These are phyloP conservation scores for Beauveria australis DNA, from an alignment of 2,329 filamentous ascomycete species.

Conservation along the genomic window DNA sequence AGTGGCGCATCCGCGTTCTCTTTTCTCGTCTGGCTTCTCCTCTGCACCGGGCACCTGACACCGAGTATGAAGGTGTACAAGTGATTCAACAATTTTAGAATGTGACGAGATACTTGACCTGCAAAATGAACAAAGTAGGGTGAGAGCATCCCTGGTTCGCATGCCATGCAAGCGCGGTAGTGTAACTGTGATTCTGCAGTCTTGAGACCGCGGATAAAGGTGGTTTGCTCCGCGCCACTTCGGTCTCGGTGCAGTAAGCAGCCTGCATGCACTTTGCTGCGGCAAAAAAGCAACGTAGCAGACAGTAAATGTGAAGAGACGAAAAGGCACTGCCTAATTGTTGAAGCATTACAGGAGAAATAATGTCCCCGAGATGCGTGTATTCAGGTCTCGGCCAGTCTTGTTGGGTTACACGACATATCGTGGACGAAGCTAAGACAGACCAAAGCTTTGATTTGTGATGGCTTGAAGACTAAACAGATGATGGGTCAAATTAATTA, in stretches of 20 bases:
- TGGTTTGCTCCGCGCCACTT: background rate
- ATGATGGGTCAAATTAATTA: background rate
- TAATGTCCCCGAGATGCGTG: background rate
- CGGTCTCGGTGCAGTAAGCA: background rate
- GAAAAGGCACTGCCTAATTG: background rate
- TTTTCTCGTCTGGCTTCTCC: background rate
- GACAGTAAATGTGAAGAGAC: background rate
- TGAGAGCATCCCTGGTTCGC: background rate
- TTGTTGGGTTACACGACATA: background rate
- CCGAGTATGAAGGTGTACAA: too few species aligned
- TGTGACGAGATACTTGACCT: too few species aligned
- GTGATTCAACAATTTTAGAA: too few species aligned
- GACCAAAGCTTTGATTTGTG: background rate
- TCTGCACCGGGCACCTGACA: background rate
- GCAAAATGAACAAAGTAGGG: background rate
- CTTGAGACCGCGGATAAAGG: background rate
- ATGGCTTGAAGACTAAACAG: background rate
- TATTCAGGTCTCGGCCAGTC: background rate
- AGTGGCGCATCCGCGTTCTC: background rate
- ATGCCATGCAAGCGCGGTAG: background rate
- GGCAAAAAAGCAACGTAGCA: background rate
- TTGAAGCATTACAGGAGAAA: background rate
- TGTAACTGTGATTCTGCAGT: constrained; percentile 2
- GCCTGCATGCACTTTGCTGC: background rate
- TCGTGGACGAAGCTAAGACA: background rate